Evolutionary conservation across 768 basidiomycete species (phyloP), one percentile per base, ranked within the genome.

Genomic region (Imleria badia): DNA sequence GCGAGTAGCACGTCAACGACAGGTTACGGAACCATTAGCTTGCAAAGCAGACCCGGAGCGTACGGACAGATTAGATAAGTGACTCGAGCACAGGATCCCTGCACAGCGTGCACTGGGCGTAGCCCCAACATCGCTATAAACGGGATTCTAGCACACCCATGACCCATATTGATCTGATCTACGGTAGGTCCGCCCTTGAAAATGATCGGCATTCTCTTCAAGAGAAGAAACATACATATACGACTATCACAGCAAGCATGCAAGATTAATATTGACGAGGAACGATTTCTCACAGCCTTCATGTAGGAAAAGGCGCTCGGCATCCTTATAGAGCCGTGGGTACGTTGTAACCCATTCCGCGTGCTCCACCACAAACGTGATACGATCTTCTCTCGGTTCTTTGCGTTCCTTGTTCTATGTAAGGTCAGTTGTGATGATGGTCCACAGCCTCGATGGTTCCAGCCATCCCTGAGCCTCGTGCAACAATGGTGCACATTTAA

Each of bases 201-300:
- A 47, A 45, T 35, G 59, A 63, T 64, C 40, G 48, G 43, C 58
- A 4, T 45, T 31, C 23, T 49, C 19, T 35, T 46, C 47, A 35
- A 33, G 40, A 31, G 15, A 14, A 31, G 36, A 43, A 44, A 30
- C 11, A 14, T 14, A 38, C 12, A 14, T 15, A 17, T 39, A 17
- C 33, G 12, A n/a, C 22, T 12, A 14, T 34, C 17, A 20, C 51
- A 34, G 20, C 38, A 35, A 23, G 19, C 30, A 45, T 23, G 38
- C 51, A 9, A 34, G 9, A 43, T 52, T 22, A 17, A 48, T 30
- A 42, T 33, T n/a, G 12, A 48, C 22, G 36, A 20, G 23, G 12
- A 34, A 49, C n/a, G 14, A 35, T 30, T 20, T 30, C 19, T 39
- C 39, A 35, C 17, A 15, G 45, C 39, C 23, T 33, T 36, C 6